phyloP scores from a whole-genome alignment of 2,329 filamentous ascomycete genomes.

The Zelopaecilomyces penicillatus region DNA sequence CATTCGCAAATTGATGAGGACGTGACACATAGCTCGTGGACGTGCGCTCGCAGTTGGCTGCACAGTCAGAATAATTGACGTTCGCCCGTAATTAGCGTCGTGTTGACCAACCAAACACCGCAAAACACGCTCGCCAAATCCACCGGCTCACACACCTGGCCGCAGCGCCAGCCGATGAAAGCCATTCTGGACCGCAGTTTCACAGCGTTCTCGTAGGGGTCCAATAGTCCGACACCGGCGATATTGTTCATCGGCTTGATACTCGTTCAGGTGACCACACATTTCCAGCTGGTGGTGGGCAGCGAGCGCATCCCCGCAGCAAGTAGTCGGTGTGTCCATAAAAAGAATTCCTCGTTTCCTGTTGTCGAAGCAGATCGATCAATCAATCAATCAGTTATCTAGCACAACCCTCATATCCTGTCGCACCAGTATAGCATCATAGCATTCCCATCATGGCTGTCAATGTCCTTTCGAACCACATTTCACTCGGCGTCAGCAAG shows the following conservation, averaged over 20 bases:
- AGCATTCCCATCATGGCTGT: slow-evolving; percentile 25
- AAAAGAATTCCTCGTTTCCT: too few relatives aligned
- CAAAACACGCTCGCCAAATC: slow-evolving; percentile 17
- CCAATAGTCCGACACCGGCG: slow-evolving; percentile 13
- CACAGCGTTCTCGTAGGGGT: neutral
- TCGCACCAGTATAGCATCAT: slow-evolving; percentile 3
- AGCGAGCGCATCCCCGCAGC: too few relatives aligned
- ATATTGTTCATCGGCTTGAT: slow-evolving; percentile 20
- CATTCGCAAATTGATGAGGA: too few relatives aligned
- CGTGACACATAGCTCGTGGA: neutral
- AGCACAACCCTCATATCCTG: neutral
- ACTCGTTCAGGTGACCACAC: slow-evolving; percentile 16
- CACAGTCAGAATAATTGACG: slow-evolving; percentile 2
- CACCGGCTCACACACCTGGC: slow-evolving; percentile 6
- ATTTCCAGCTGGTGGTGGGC: too few relatives aligned
- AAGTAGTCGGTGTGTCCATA: too few relatives aligned
- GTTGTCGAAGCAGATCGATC: neutral
- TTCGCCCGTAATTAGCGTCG: slow-evolving; percentile 12
- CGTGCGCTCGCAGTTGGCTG: slow-evolving; percentile 7
- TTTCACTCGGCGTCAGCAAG: slow-evolving; percentile 13
- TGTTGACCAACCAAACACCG: slow-evolving; percentile 18
- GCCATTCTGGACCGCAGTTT: slow-evolving; percentile 4
- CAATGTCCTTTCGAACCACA: slow-evolving; percentile 21
- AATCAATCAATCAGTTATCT: neutral
- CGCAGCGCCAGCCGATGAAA: slow-evolving; percentile 15